Conservation (phyloP, 129 eudicot species). For the Flaveria ramosissima region DNA sequence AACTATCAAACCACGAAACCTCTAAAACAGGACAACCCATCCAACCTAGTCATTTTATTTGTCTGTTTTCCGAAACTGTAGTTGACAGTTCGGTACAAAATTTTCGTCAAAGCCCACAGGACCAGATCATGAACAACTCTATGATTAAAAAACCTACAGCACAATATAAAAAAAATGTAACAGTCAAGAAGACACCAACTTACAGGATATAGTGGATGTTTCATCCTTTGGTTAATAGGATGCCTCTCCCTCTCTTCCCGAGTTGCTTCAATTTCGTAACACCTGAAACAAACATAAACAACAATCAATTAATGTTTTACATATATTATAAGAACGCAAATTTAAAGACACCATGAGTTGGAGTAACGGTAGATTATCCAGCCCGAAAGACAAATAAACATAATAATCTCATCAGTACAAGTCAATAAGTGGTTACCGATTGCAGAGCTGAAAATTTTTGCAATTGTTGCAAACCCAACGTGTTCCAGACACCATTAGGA, state of each 20-base stretch:
- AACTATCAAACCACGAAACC: not conserved
- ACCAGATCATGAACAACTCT: not conserved
- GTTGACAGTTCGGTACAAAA: not conserved
- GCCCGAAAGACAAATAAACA: not conserved
- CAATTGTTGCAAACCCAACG: constrained; percentile 94
- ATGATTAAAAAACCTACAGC: not conserved
- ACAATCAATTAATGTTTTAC: not conserved
- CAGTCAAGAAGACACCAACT: constrained; percentile 24
- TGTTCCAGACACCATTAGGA: constrained; percentile 78
- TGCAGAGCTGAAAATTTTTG: constrained; percentile 89
- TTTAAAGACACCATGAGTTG: not conserved
- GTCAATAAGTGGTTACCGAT: constrained; percentile 52
- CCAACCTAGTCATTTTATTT: not conserved
- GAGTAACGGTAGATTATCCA: not conserved
- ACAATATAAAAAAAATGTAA: not conserved
- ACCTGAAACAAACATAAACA: constrained; percentile 47
- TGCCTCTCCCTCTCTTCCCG: constrained; percentile 84
- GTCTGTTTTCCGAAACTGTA: not conserved
- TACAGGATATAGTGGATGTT: constrained; percentile 67
- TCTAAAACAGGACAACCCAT: not conserved
- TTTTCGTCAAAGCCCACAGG: not conserved
- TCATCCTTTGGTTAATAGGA: constrained; percentile 79
- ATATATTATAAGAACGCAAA: constrained; percentile 7
- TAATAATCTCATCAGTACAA: not conserved
- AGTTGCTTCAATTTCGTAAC: constrained; percentile 70